Conservation (phyloP, 106 monocot species). For the Hemerocallis citrina region DNA sequence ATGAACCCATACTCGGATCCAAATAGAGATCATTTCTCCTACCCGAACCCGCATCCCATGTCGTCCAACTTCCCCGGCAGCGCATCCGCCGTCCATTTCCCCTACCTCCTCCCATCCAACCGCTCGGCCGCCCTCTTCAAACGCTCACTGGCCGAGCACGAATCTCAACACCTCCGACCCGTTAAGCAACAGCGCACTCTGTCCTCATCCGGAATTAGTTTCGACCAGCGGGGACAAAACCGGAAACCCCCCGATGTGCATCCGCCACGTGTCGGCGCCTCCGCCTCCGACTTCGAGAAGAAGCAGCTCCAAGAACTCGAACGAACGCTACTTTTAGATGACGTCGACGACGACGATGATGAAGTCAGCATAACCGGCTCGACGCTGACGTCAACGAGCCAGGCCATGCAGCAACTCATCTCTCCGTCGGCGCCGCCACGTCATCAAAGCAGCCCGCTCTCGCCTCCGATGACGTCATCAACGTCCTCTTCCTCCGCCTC, state of each 20-base stretch:
- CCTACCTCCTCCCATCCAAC: not conserved
- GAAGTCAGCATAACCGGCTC: slow-evolving; percentile 28
- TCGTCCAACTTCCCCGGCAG: not conserved
- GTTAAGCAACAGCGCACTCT: slow-evolving; percentile 9
- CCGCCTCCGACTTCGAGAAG: not conserved
- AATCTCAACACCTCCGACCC: slow-evolving; percentile 8
- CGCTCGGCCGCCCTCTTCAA: not conserved
- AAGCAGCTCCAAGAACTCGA: slow-evolving; percentile 31
- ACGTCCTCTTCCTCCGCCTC: slow-evolving; percentile 31
- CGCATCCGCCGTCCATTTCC: not conserved
- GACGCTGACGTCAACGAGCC: slow-evolving; percentile 16
- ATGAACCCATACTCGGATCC: no score
- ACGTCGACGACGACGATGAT: slow-evolving; percentile 32
- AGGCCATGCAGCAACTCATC: slow-evolving; percentile 20
- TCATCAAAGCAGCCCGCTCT: slow-evolving; percentile 1
- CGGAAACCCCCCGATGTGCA: no score
- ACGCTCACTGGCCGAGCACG: slow-evolving; percentile 2
- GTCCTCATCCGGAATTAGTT: not conserved
- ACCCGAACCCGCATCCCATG: no score
- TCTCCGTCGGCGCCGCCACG: not conserved
- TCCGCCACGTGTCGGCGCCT: no score
- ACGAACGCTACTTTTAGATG: slow-evolving; percentile 30
- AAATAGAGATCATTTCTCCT: no score
- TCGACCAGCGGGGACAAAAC: not conserved
- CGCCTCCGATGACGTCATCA: slow-evolving; percentile 28